Percentiles rank a stretch among this genome's conserved stretches.
Conservation (phyloP, 169 alveolate genomes). For the Eimeria necatrix region DNA sequence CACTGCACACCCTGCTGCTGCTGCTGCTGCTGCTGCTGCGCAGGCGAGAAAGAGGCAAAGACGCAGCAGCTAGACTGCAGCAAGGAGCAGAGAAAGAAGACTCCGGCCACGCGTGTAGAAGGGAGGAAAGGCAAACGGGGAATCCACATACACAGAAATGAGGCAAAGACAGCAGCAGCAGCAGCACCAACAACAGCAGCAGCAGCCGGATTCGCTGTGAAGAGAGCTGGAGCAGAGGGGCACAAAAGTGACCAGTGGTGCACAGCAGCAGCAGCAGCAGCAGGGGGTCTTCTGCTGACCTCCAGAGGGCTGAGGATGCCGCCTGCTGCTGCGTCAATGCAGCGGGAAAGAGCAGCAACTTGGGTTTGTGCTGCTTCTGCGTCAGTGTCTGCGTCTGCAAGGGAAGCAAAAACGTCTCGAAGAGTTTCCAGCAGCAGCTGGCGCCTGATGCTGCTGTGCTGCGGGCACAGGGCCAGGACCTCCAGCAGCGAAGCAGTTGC, state of each 20-base stretch:
- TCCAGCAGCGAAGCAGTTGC: conserved; percentile 91
- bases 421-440: conserved; percentile 84
- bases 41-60: no score
- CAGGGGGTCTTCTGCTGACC: no score
- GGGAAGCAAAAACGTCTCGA: conserved; percentile 77
- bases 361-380: conserved; percentile 38
- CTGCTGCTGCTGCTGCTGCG: no score
- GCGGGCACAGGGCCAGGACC: conserved; percentile 83
- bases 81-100: no score
- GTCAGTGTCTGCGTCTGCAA: conserved; percentile 84
- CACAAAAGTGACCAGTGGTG: no score
- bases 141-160: neutral
- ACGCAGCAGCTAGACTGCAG: no score
- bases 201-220: no score
- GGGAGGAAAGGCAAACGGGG: neutral
- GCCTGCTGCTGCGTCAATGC: conserved; percentile 63
- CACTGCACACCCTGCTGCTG: no score
- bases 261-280: no score
- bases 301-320: conserved; percentile 31
- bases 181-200: neutral
- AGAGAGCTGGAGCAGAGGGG: neutral
- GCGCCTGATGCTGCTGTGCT: conserved; percentile 82
- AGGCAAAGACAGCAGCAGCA: neutral
- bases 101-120: no score
- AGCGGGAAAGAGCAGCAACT: conserved; percentile 50